Evolutionary conservation across 768 basidiomycete genomes (phyloP).

Genomic region (Russula sp.): DNA sequence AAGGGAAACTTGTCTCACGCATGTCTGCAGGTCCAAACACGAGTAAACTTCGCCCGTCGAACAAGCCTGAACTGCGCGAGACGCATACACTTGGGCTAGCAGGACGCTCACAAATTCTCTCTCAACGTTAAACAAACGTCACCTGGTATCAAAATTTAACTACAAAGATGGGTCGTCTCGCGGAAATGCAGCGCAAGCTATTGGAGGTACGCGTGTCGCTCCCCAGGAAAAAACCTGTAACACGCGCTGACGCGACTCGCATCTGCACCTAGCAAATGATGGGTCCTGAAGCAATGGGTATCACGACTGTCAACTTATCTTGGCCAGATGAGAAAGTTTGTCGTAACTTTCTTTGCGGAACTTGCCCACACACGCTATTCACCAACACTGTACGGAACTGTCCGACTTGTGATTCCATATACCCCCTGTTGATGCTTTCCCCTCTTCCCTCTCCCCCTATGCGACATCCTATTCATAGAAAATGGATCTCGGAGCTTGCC

Average conservation of each 20-base stretch:
- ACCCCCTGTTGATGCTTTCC: not conserved
- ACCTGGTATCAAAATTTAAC: not conserved
- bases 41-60: not conserved
- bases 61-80: not conserved
- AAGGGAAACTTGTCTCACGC: conserved; percentile 1
- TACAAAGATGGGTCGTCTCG: conserved; percentile 81
- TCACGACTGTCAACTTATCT: conserved; percentile 84
- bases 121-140: not conserved
- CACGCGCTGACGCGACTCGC: conserved; percentile 36
- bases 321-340: conserved; percentile 98
- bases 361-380: conserved; percentile 97
- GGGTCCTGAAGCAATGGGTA: conserved; percentile 99
- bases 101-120: not conserved
- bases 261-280: conserved; percentile 84
- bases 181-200: conserved; percentile 98
- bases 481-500: conserved; percentile 99
- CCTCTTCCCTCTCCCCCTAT: not conserved
- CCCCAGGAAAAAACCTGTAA: not conserved
- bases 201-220: conserved; percentile 45
- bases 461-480: conserved; percentile 53
- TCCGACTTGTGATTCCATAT: not conserved
- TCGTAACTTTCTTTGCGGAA: conserved; percentile 95
- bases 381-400: conserved; percentile 86
- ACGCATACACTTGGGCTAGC: not conserved
- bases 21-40: conserved; percentile 17